Evolutionary conservation across 352 stramenopile genomes (phyloP), one percentile per base, ranked within the genome.

Genomic region (Phytophthora vignae): DNA sequence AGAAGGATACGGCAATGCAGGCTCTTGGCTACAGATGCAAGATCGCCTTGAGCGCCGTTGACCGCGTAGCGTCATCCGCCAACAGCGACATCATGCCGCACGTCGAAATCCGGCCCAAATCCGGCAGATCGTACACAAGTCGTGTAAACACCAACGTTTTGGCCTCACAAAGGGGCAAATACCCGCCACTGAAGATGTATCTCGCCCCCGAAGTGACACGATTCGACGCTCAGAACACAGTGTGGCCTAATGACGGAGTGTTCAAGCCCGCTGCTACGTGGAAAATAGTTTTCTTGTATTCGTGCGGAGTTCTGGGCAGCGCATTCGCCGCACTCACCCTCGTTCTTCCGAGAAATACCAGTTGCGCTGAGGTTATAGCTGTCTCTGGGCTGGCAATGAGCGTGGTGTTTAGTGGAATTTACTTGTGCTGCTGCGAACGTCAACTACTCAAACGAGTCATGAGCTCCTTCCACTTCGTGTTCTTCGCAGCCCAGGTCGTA

Each of bases 401-500:
- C n/a, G 5, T 15, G 4, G 2, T 62, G 0, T 64, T 69, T 33
- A 48, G 40, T 44, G 36, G 27, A 1, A 12, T 55, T 15, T 57
- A 62, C 25, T n/a, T 48, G 0, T 67, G 52, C 31, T 73, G 66
- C 27, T 71, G 48, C 19, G 55, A 71, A 19, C 64, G 52, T 1
- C 52, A 68, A 25, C 19, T 68, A 38, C 52, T 68, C 10, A 61
- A 61, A 22, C 38, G 61, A 5, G 9, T 68, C 49, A 5, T 68
- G 10, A 61, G 40, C 3, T 68, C 61, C 14, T 55, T 55, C 49
- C 49, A 55, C 22, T 55, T 55, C 22, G 2, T 36, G 22, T 55
- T 55, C 14, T 33, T 55, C 22, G 19, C 21, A 8, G 22, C 44
- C 22, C 49, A 55, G 17, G 36, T 55, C 14, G 3, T 55, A 33